Evolutionary conservation across 2,329 filamentous ascomycete species (phyloP), one percentile per base, ranked within the genome.

Genomic region (Aspergillus quadrilineatus): DNA sequence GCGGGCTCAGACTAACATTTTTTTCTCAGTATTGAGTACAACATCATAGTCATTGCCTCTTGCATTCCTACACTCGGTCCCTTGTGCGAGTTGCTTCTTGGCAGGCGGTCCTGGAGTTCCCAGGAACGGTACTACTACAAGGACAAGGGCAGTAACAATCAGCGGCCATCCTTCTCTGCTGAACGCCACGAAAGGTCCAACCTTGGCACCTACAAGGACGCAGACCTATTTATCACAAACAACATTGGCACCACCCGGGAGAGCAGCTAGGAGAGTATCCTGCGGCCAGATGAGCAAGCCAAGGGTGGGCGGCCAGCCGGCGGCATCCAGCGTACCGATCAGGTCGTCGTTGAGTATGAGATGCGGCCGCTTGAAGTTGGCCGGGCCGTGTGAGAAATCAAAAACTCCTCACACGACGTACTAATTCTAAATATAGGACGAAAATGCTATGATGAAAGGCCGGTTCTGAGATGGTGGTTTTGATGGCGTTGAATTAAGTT

Each of bases 41-140:
- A 72, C 52, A 60, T 67, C 28, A 61, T 72, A 57, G 68, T 74
- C 42, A 68, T 73, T 43, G 69, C 69, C 8, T 65, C 69, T 3
- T 73, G 71, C 60, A 72, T 74, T 32, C 71, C 71, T 4, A 72
- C 67, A 22, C 61, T 74, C 1, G 63, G 63, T 14, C 70, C 71
- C 2, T 51, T 73, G 0, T 59, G 69, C 37, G 74, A 73, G 43
- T 45, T 67, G 2, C 30, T 62, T n/a, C 57, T 57, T 4, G 58
- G 64, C 3, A 60, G 52, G 12, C 60, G 63, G 57, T 44, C 50
- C 15, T 52, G 39, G 49, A 57, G n/a, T 50, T 56, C 30, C 45
- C 50, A 32, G 2, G 10, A 36, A 29, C 50, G 29, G 34, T 63
- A 63, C 8, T 56, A 63, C 8, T 58, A 63, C 44, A 56, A 54